Conservation (phyloP, 129 eudicot species). For the Chrysanthemum seticuspe region DNA sequence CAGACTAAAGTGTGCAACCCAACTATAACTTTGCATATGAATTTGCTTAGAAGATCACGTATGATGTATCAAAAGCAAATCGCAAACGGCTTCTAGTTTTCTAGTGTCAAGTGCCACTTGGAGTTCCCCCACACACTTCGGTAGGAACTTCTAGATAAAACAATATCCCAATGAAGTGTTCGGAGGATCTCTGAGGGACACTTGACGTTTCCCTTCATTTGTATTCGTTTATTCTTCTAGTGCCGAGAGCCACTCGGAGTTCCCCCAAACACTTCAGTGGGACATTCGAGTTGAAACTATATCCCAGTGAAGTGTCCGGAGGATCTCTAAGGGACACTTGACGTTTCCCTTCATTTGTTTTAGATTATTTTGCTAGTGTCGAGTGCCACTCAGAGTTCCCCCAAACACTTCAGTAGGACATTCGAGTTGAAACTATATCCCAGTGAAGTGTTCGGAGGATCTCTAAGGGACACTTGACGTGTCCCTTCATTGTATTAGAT, state of each 20-base stretch:
- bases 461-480: not conserved
- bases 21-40: too few species aligned
- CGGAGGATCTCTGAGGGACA: conserved; percentile 21
- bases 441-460: not conserved
- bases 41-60: too few species aligned
- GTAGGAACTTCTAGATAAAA: not conserved
- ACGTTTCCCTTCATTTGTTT: not conserved
- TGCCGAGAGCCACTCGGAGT: too few species aligned
- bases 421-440: too few species aligned
- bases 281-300: too few species aligned
- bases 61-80: too few species aligned
- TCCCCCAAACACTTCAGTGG: too few species aligned
- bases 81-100: too few species aligned
- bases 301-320: too few species aligned
- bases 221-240: too few species aligned
- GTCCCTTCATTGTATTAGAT: not conserved
- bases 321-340: not conserved
- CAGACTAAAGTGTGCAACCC: too few species aligned
- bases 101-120: not conserved
- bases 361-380: not conserved
- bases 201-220: conserved; percentile 5
- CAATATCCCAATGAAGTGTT: conserved; percentile 20
- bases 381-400: not conserved
- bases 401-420: conserved; percentile 1
- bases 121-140: conserved; percentile 27